Conservation (phyloP, 768 basidiomycete genomes). For the Amanita fuliginea region DNA sequence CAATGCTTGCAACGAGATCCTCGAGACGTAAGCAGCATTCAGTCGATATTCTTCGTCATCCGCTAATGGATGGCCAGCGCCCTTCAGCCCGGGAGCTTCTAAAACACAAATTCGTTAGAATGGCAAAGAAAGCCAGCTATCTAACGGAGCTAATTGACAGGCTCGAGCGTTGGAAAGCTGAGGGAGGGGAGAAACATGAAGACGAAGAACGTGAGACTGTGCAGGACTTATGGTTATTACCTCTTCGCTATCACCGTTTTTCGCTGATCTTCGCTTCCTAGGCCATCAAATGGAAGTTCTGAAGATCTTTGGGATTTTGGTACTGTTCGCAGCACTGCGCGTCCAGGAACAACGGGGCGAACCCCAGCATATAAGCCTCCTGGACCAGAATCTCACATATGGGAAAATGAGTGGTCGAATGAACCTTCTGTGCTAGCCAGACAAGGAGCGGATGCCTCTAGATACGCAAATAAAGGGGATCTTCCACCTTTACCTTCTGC, state of each 20-base stretch:
- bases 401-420: constrained; percentile 58
- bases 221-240: constrained; percentile 47
- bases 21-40: constrained; percentile 50
- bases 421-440: constrained; percentile 18
- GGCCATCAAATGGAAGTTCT: constrained; percentile 43
- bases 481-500: constrained; percentile 45
- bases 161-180: constrained; percentile 86
- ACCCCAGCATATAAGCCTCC: constrained; percentile 42
- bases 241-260: constrained; percentile 7
- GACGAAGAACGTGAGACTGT: constrained; percentile 56
- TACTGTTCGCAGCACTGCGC: constrained; percentile 71
- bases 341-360: constrained; percentile 57
- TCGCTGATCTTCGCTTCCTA: constrained; percentile 15
- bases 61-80: constrained; percentile 39
- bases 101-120: constrained; percentile 91
- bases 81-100: constrained; percentile 91
- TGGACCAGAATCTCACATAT: constrained; percentile 63
- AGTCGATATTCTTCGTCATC: constrained; percentile 8
- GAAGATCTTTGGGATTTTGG: constrained; percentile 98
- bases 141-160: constrained; percentile 93
- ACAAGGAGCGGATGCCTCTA: constrained; percentile 28
- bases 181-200: constrained; percentile 69
- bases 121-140: constrained; percentile 92
- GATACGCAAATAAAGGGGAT: constrained; percentile 43
- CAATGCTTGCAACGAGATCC: constrained; percentile 93